Evolutionary conservation across 352 stramenopile species (phyloP).

Genomic region (Pythium chondricola): DNA sequence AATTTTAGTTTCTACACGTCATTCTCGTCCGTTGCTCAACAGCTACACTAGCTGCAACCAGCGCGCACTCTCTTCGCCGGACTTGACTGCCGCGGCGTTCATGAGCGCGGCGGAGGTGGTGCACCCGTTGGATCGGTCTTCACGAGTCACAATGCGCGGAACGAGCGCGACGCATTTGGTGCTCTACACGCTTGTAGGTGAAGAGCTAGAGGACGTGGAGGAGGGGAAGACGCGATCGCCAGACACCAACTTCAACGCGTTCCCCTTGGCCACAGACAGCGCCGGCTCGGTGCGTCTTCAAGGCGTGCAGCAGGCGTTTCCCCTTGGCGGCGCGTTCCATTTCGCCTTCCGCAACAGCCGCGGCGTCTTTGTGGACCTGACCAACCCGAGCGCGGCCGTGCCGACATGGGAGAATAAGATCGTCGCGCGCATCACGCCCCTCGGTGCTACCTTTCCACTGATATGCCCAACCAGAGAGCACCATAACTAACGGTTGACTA

Average conservation of each 20-base stretch:
- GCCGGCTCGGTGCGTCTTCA: conserved; percentile 28
- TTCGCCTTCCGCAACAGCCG: conserved; percentile 74
- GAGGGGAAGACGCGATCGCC: conserved; percentile 33
- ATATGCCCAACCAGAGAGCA: too few relatives aligned
- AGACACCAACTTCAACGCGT: conserved; percentile 74
- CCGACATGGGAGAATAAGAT: conserved; percentile 67
- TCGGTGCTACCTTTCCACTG: conserved; percentile 17
- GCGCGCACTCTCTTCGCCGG: not conserved
- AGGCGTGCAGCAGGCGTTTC: conserved; percentile 66
- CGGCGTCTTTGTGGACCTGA: conserved; percentile 63
- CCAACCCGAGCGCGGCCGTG: conserved; percentile 57
- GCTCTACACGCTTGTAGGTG: conserved; percentile 64
- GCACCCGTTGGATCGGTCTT: conserved; percentile 14
- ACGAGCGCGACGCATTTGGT: conserved; percentile 24
- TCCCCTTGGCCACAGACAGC: conserved; percentile 27
- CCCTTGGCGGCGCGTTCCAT: conserved; percentile 57
- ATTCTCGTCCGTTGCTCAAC: not conserved
- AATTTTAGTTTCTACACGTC: conserved; percentile 6
- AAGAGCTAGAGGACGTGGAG: conserved; percentile 45
- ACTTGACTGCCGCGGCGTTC: not conserved
- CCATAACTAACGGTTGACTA: too few relatives aligned
- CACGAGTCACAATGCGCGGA: not conserved
- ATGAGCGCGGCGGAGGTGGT: conserved; percentile 21
- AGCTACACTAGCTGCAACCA: not conserved
- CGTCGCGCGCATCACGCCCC: conserved; percentile 51